Evolutionary conservation across 2,329 filamentous ascomycete genomes (phyloP).

Genomic region (Ceratocystis destructans): DNA sequence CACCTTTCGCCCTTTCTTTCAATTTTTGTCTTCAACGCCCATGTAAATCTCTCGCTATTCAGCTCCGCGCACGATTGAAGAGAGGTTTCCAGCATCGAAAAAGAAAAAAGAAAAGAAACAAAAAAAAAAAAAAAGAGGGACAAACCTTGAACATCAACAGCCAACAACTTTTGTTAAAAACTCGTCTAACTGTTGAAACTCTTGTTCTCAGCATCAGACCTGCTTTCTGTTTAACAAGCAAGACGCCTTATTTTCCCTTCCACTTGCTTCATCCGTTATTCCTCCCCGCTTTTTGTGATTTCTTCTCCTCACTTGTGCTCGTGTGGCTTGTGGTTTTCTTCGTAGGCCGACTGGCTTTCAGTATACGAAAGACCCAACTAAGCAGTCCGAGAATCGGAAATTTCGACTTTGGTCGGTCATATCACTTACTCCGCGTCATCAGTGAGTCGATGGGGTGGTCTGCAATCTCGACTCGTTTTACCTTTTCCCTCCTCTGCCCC

Average conservation of each 20-base stretch:
- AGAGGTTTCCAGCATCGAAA: neutral
- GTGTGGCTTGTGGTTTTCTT: neutral
- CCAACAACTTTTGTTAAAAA: neutral
- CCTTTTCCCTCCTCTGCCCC: too few species aligned
- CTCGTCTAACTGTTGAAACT: neutral
- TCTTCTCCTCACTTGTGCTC: slow-evolving; percentile 3
- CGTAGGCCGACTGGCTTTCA: neutral
- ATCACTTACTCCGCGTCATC: neutral
- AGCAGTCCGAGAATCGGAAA: neutral
- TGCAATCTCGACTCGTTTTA: neutral
- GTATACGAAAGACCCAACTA: neutral
- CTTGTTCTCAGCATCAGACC: neutral
- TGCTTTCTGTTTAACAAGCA: neutral
- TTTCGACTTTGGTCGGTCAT: neutral
- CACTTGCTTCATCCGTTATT: neutral
- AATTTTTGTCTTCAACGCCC: neutral
- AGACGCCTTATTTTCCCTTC: neutral
- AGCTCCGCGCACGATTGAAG: neutral
- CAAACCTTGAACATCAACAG: slow-evolving; percentile 1
- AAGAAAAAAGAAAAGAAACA: neutral
- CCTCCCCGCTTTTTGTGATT: neutral
- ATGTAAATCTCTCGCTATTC: neutral
- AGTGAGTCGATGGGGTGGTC: neutral
- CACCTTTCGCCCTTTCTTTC: neutral
- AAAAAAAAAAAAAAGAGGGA: neutral